These are phyloP conservation scores for Cenococcum geophilum DNA, from an alignment of 495 filamentous ascomycete genomes.

Conservation along the genomic window DNA sequence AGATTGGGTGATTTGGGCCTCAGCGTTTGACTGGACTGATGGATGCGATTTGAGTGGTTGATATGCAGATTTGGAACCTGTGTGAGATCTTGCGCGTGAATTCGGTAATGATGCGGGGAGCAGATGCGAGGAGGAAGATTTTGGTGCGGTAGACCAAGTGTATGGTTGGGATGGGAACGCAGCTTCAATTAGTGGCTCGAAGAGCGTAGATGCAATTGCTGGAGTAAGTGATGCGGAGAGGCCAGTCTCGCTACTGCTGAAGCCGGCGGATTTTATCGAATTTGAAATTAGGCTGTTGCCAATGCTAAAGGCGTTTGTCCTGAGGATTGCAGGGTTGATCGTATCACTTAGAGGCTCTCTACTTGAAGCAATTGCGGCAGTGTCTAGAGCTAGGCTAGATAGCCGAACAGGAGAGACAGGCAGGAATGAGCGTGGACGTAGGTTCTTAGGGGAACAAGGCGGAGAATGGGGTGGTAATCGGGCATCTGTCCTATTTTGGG, in stretches of 20 bases:
- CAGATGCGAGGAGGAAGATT: not conserved
- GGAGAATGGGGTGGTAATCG: slow-evolving; percentile 28
- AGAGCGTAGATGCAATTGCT: not conserved
- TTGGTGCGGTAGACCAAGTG: not conserved
- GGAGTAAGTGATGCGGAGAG: not conserved
- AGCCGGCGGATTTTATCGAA: not conserved
- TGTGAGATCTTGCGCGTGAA: not conserved
- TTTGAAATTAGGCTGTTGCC: slow-evolving; percentile 1
- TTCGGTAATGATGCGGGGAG: not conserved
- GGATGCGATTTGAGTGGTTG: not conserved
- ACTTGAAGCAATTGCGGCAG: not conserved
- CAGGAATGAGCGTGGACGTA: slow-evolving; percentile 14
- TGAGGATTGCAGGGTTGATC: slow-evolving; percentile 17
- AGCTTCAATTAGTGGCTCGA: slow-evolving; percentile 20
- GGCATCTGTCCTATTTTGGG: slow-evolving; percentile 9
- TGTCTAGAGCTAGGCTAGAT: not conserved
- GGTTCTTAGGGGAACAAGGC: slow-evolving; percentile 33
- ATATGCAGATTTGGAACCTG: not conserved
- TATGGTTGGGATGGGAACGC: slow-evolving; percentile 19
- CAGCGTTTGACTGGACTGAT: not conserved
- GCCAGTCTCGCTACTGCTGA: not conserved
- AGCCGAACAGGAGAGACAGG: not conserved
- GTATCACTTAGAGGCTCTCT: slow-evolving; percentile 8
- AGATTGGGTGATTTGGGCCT: not conserved
- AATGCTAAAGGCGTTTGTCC: slow-evolving; percentile 10